Base-by-base conservation (phyloP, 441 rosid species). In the Bocquillonia castaneifolia region DNA sequence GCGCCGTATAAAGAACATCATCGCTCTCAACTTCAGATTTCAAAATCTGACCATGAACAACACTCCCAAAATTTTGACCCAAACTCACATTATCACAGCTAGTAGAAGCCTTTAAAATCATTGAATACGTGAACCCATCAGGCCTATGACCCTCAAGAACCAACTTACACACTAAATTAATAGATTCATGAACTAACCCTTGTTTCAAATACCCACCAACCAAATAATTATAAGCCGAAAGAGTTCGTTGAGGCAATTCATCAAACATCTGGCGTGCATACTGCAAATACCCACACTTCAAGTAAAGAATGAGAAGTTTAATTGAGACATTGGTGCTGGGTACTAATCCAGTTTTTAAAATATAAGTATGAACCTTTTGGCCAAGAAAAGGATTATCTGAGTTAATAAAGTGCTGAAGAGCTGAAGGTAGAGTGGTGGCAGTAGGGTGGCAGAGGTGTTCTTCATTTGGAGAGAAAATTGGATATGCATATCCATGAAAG, bases 181-280 rank as follows among this genome's bases (percentile, higher is more conserved):
- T 68, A 18, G 79, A 72, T 15, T 86, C 79, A n/a, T 74, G 72
- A 9, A 75, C 52, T 2, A 72, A 66, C 22, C 89, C 87, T 28
- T 81, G 82, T 64, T 62, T 90, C 40, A 88, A 52, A 66, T 85
- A 87, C 63, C 96, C 96, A 62, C 86, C 83, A 58, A 92, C 75
- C 80, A 92, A 52, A 69, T 87, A 88, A 72, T 90, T 92, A 58
- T 86, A 90, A 9, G 98, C 96, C 0, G 93, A 87, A 32, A 92
- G 74, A 68, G 97, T 88, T 60, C 77, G 83, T 0, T 42, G 85
- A 3, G 88, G 87, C 81, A 88, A 69, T 78, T 86, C 90, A 59
- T 88, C 98, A 71, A 92, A 90, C 92, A 86, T 15, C 58, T 86
- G 83, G 69, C 83, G 84, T 37, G 93, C 97, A 64, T 79, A 83